Conservation (phyloP, 441 rosid genomes). For the Erysimum cheiri region DNA sequence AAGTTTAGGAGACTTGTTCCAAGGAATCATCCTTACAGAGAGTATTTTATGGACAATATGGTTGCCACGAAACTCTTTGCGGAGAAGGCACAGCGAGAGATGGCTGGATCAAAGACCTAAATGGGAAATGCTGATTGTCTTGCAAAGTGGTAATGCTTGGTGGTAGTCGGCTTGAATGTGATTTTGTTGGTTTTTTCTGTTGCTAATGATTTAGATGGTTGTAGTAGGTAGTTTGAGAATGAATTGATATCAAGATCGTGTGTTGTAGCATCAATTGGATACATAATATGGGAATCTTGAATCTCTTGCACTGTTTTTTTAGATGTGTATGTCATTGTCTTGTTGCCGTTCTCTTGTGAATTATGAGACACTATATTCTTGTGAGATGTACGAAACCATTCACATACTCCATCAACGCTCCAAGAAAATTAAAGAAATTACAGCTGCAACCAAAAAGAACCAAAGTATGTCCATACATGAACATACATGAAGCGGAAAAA, state of each 20-base stretch:
- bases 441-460: too few species aligned
- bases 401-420: too few species aligned
- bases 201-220: conserved; percentile 23
- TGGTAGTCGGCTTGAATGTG: conserved; percentile 26
- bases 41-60: conserved; percentile 70
- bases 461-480: too few species aligned
- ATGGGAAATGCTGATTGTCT: conserved; percentile 4
- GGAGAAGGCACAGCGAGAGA: conserved; percentile 59
- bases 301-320: conserved; percentile 2
- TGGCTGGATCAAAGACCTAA: conserved; percentile 46
- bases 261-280: conserved; percentile 11
- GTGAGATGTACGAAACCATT: too few species aligned
- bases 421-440: too few species aligned
- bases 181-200: conserved; percentile 17
- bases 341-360: too few species aligned
- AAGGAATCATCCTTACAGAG: conserved; percentile 63
- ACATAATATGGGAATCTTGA: conserved; percentile 6
- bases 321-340: conserved; percentile 21
- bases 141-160: conserved; percentile 24
- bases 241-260: neutral
- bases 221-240: conserved; percentile 25
- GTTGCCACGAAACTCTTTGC: conserved; percentile 60
- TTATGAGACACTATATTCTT: too few species aligned
- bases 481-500: too few species aligned
- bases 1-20: conserved; percentile 75